Evolutionary conservation across 2,329 filamentous ascomycete species (phyloP).

Genomic region (Juglanconis oblonga): DNA sequence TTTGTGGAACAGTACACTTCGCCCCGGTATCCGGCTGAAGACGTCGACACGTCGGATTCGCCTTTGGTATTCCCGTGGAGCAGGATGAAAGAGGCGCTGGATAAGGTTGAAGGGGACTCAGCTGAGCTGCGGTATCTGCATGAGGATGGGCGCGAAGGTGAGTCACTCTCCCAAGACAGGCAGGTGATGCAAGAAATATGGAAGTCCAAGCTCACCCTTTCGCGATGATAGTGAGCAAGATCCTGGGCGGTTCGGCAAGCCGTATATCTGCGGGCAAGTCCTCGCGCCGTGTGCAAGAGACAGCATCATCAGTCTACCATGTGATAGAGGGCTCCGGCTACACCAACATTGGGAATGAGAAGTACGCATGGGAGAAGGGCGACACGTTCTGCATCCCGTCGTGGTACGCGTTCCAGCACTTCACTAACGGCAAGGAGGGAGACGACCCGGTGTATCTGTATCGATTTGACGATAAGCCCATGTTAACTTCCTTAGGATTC

Average conservation of each 20-base stretch:
- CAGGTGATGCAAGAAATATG: neutral
- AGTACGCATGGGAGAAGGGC: constrained; percentile 42
- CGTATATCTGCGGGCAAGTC: constrained; percentile 34
- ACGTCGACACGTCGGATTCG: constrained; percentile 35
- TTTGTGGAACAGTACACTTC: constrained; percentile 48
- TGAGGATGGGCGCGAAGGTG: constrained; percentile 29
- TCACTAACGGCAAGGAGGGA: constrained; percentile 28
- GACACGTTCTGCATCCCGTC: constrained; percentile 55
- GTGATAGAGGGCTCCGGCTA: constrained; percentile 45
- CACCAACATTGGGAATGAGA: constrained; percentile 35
- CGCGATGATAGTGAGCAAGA: constrained; percentile 35
- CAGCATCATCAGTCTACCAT: constrained; percentile 51
- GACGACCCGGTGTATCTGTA: constrained; percentile 45
- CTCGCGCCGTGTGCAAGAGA: constrained; percentile 43
- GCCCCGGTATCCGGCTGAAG: constrained; percentile 39
- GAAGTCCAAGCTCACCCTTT: neutral
- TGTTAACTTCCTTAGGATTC: constrained; percentile 50
- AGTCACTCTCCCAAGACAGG: constrained; percentile 9
- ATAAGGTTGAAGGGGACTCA: constrained; percentile 29
- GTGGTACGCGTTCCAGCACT: constrained; percentile 49
- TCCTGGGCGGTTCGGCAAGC: constrained; percentile 45
- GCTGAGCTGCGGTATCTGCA: constrained; percentile 29
- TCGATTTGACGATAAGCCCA: constrained; percentile 52
- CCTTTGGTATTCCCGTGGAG: constrained; percentile 48
- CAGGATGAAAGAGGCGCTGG: constrained; percentile 40